These are phyloP conservation scores for Vitis hybrid DNA, from an alignment of 177 flowering plant genomes.

Conservation along the genomic window DNA sequence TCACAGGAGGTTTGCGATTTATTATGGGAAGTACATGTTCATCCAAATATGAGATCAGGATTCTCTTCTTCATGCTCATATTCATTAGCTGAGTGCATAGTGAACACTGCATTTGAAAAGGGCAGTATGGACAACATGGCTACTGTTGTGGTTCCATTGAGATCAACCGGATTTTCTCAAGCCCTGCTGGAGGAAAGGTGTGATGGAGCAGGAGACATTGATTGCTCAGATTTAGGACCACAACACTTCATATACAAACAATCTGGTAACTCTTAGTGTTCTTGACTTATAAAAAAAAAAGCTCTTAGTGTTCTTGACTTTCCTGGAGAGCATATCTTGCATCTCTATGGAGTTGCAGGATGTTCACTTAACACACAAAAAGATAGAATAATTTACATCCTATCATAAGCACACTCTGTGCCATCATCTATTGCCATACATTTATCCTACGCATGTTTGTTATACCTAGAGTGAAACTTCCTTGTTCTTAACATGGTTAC, in stretches of 20 bases:
- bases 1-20: slow-evolving; percentile 88
- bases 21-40: slow-evolving; percentile 55
- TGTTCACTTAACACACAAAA: too few species aligned
- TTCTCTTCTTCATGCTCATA: slow-evolving; percentile 44
- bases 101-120: slow-evolving; percentile 67
- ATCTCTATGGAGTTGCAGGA: not conserved
- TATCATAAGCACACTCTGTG: too few species aligned
- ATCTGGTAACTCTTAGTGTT: slow-evolving; percentile 38
- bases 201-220: slow-evolving; percentile 28
- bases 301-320: not conserved
- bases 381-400: too few species aligned
- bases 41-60: slow-evolving; percentile 26
- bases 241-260: slow-evolving; percentile 22
- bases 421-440: too few species aligned
- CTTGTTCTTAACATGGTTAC: too few species aligned
- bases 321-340: not conserved
- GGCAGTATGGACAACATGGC: slow-evolving; percentile 97
- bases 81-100: slow-evolving; percentile 83
- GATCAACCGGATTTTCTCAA: slow-evolving; percentile 26
- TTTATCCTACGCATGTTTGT: too few species aligned
- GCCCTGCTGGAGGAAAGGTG: slow-evolving; percentile 23
- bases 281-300: not conserved
- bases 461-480: too few species aligned
- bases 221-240: slow-evolving; percentile 23
- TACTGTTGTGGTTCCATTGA: slow-evolving; percentile 76